Evolutionary conservation across 2,329 filamentous ascomycete species (phyloP).

Genomic region (Epichloe gansuensis): DNA sequence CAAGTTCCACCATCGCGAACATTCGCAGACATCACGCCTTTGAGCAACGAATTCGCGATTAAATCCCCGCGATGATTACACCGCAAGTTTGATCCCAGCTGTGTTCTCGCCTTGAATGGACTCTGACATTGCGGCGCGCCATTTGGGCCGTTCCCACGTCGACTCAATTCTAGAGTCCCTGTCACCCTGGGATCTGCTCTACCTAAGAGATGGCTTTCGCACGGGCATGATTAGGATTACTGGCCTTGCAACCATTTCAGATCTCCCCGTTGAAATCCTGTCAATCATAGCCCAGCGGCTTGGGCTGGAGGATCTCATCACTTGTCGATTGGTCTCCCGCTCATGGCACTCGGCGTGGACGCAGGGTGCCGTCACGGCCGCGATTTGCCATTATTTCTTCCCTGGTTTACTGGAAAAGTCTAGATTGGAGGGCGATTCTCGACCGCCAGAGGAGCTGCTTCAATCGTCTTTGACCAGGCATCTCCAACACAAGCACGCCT

Average conservation of each 20-base stretch:
- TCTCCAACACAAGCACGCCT: conserved; percentile 8
- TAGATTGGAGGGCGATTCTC: not conserved
- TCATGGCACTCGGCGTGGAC: conserved; percentile 16
- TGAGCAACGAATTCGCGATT: too few species aligned
- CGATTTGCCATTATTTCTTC: conserved; percentile 15
- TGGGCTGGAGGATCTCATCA: conserved; percentile 13
- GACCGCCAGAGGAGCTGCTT: not conserved
- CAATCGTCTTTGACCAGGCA: not conserved
- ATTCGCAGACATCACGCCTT: too few species aligned
- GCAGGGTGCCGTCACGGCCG: conserved; percentile 10
- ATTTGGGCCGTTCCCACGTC: conserved; percentile 6
- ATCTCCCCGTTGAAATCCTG: conserved; percentile 18
- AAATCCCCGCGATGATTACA: too few species aligned
- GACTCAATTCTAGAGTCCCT: conserved; percentile 14
- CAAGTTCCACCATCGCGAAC: too few species aligned
- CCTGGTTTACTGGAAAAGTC: conserved; percentile 14
- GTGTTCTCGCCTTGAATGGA: not conserved
- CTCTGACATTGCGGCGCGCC: not conserved
- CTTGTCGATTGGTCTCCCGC: conserved; percentile 15
- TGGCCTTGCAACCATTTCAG: conserved; percentile 13
- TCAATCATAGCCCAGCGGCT: conserved; percentile 13
- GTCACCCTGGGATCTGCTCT: conserved; percentile 17
- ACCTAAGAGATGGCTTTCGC: conserved; percentile 12
- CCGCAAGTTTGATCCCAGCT: not conserved
- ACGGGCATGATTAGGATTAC: conserved; percentile 9